Evolutionary conservation across 1,284 basidiomycete genomes (phyloP).

Genomic region (Pascua guehoae): DNA sequence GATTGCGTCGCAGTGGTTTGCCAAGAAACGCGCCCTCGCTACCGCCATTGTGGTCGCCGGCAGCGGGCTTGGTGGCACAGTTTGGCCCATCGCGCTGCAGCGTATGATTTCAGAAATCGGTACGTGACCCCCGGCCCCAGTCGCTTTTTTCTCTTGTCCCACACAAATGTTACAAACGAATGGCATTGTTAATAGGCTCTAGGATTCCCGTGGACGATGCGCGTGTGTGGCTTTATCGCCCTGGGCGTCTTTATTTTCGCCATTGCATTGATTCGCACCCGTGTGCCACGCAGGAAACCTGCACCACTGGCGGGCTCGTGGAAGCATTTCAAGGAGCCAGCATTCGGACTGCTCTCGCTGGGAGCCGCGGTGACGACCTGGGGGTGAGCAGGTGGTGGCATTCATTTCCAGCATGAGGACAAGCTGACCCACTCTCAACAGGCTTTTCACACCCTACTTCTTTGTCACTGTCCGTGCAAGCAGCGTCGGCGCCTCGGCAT

Average conservation of each 20-base stretch:
- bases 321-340: conserved; percentile 22
- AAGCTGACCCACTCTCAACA: no score
- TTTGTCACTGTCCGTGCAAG: conserved; percentile 27
- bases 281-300: conserved; percentile 17
- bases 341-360: conserved; percentile 25
- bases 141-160: no score
- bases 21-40: conserved; percentile 26
- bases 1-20: conserved; percentile 56
- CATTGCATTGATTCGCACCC: conserved; percentile 15
- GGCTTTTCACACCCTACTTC: no score
- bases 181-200: no score
- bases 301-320: conserved; percentile 18
- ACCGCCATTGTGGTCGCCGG: conserved; percentile 34
- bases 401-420: conserved; percentile 22
- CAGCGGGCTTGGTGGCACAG: conserved; percentile 43
- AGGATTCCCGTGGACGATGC: conserved; percentile 25
- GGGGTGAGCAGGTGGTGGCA: conserved; percentile 33
- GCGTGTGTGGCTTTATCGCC: conserved; percentile 26
- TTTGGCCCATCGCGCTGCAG: conserved; percentile 12
- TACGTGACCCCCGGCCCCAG: neutral
- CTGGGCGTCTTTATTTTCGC: conserved; percentile 22
- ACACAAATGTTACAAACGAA: no score
- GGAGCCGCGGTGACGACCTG: conserved; percentile 24
- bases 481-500: conserved; percentile 25
- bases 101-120: conserved; percentile 8